Evolutionary conservation across 192 early-diverging fungal species (phyloP).

Genomic region (Fimicolochytrium jonesii): DNA sequence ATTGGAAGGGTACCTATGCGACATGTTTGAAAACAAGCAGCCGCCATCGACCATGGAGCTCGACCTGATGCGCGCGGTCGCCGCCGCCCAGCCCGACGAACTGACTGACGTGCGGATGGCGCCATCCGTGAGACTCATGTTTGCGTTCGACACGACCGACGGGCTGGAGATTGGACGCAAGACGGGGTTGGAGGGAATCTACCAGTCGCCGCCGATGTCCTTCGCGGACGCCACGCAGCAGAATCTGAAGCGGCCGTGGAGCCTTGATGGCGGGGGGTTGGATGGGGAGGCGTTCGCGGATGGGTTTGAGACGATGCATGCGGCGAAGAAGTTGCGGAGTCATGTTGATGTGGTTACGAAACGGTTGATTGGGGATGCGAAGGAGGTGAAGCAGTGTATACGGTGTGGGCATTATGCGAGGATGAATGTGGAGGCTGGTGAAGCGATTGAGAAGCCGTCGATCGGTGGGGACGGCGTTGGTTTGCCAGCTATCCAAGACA

Average conservation of each 20-base stretch:
- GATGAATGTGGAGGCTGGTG: neutral
- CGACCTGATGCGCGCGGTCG: no score
- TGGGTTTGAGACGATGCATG: neutral
- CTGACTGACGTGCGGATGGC: slow-evolving; percentile 1
- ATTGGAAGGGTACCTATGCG: slow-evolving; percentile 3
- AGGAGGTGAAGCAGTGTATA: slow-evolving; percentile 5
- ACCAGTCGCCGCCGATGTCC: neutral
- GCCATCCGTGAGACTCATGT: slow-evolving; percentile 9
- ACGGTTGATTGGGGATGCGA: neutral
- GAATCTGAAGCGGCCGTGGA: neutral
- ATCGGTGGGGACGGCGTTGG: neutral
- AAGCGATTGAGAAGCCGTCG: neutral
- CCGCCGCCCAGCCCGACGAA: slow-evolving; percentile 3
- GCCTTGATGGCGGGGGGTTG: neutral
- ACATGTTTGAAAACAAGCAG: neutral
- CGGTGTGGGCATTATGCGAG: slow-evolving; percentile 9
- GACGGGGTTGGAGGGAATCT: neutral
- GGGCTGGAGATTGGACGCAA: neutral
- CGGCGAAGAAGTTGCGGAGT: neutral
- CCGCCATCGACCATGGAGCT: no score
- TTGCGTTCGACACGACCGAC: neutral
- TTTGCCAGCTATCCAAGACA: no score
- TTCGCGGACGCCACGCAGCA: neutral
- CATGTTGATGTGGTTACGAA: slow-evolving; percentile 16
- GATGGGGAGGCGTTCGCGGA: neutral